Base-by-base conservation (phyloP, 2,329 filamentous ascomycete genomes). In the Calonectria pseudoturangicola region DNA sequence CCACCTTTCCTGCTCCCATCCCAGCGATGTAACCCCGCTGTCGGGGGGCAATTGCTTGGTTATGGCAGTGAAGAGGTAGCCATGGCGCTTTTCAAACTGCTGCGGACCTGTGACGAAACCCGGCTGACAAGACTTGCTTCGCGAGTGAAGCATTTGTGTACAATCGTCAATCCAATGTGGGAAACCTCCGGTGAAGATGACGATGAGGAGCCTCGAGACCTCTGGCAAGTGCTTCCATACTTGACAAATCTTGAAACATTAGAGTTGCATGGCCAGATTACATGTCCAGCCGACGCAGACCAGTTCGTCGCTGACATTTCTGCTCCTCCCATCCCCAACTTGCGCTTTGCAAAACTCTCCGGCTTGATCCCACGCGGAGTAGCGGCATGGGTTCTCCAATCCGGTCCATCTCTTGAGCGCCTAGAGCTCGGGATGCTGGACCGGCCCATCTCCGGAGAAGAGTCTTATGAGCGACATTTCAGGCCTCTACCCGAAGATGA, bases 171-270 rank as follows among this genome's bases (percentile, higher is more conserved):
- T 5, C 3, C 39, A 1, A 7, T 2, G 4, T 48, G 62, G 43
- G 25, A 15, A 43, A 36, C 43, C 6, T 18, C 16, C 13, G 13
- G 48, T 5, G 25, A 16, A 8, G 28, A 12, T 15, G 15, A 45
- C 5, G 28, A n/a, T 8, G 43, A 48, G 18, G 16, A 25, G 9
- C 7, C 9, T 2, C 68, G 72, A 12, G 45, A 30, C n/a, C 36
- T 70, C 9, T 78, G 76, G 76, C n/a, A 70, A 2, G 15, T 71
- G 2, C 12, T 78, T 12, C 74, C 73, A 0, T 73, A 71, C 21
- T 72, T 78, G 30, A 51, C 66, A 1, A 68, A 69, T 2, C 9
- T 78, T 1, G 21, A 73, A 15, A 69, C 73, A 0, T 18, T 78
- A 1, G 76, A 77, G 51, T 16, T 78, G 0, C 33, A 75, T 56